phyloP scores from a whole-genome alignment of 768 basidiomycete genomes.

The Dacryopinax spathularia region DNA sequence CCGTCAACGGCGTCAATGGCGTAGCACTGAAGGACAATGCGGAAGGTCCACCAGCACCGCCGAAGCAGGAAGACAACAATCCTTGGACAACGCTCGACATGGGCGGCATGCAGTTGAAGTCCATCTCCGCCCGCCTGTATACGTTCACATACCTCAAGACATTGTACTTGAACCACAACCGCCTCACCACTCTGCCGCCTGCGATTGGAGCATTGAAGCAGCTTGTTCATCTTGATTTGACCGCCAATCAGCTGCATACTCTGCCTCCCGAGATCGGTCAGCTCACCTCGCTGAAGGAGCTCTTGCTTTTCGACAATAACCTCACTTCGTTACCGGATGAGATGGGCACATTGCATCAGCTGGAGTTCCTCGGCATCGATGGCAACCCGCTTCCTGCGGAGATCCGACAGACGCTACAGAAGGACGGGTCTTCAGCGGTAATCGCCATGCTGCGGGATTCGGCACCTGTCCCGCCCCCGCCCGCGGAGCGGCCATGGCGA shows the following conservation, averaged over 20 bases:
- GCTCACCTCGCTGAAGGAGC: conserved; percentile 75
- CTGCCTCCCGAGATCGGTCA: conserved; percentile 83
- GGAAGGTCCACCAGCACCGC: conserved; percentile 1
- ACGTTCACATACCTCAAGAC: conserved; percentile 84
- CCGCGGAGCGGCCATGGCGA: conserved; percentile 70
- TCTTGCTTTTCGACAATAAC: conserved; percentile 92
- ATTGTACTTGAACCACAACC: conserved; percentile 94
- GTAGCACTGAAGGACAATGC: not conserved
- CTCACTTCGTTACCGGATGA: conserved; percentile 73
- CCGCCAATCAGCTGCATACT: conserved; percentile 64
- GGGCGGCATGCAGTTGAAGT: conserved; percentile 89
- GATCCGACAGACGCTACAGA: conserved; percentile 71
- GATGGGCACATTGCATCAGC: conserved; percentile 77
- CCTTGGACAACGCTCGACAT: conserved; percentile 89
- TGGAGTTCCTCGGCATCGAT: conserved; percentile 87
- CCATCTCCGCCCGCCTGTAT: conserved; percentile 66
- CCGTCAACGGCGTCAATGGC: not conserved
- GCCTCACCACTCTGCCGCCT: conserved; percentile 59
- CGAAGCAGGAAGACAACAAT: conserved; percentile 26
- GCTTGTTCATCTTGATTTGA: conserved; percentile 80
- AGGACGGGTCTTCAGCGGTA: conserved; percentile 83
- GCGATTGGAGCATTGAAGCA: conserved; percentile 73
- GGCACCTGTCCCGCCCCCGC: conserved; percentile 66
- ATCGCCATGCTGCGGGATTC: conserved; percentile 86
- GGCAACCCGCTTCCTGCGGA: conserved; percentile 84